Percentiles rank a stretch among this genome's conserved stretches.
Evolutionary conservation across 108 stramenopile genomes (phyloP).

Genomic region (Stephanodiscus triporus): DNA sequence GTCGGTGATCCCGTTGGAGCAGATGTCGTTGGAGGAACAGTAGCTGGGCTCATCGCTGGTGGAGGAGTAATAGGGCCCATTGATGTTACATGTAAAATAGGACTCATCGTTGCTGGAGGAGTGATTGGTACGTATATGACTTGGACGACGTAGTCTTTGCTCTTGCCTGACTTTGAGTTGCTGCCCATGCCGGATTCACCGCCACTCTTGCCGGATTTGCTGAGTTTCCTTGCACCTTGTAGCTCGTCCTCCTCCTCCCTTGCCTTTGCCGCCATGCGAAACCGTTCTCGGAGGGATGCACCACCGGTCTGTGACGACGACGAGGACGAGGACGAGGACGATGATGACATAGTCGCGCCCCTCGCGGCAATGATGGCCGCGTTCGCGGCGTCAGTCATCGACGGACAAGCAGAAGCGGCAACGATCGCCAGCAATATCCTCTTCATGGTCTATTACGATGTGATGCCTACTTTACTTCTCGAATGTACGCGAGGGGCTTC

Average conservation of each 20-base stretch:
- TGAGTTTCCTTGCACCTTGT: not conserved
- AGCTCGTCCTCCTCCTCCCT: not conserved
- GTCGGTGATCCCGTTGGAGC: not conserved
- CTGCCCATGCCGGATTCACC: not conserved
- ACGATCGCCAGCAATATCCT: not conserved
- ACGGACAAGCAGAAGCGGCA: not conserved
- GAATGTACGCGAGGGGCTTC: too few relatives aligned
- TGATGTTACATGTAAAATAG: not conserved
- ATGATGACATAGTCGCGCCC: not conserved
- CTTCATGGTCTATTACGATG: not conserved
- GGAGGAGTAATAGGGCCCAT: slow-evolving; percentile 6
- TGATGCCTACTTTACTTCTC: too few relatives aligned
- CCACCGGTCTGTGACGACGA: not conserved
- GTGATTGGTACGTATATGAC: not conserved
- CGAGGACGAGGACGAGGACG: slow-evolving; percentile 1
- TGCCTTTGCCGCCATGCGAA: not conserved
- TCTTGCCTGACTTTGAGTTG: not conserved
- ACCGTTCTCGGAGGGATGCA: not conserved
- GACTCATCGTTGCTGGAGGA: not conserved
- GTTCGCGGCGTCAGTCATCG: not conserved
- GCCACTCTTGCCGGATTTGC: slow-evolving; percentile 6
- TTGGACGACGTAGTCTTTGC: not conserved
- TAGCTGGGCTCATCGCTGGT: slow-evolving; percentile 5
- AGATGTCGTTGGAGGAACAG: slow-evolving; percentile 6
- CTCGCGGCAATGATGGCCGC: not conserved